Percentiles rank a stretch among this genome's conserved stretches.
Evolutionary conservation across 768 basidiomycete species (phyloP).

Genomic region (Psilocybe azurescens): DNA sequence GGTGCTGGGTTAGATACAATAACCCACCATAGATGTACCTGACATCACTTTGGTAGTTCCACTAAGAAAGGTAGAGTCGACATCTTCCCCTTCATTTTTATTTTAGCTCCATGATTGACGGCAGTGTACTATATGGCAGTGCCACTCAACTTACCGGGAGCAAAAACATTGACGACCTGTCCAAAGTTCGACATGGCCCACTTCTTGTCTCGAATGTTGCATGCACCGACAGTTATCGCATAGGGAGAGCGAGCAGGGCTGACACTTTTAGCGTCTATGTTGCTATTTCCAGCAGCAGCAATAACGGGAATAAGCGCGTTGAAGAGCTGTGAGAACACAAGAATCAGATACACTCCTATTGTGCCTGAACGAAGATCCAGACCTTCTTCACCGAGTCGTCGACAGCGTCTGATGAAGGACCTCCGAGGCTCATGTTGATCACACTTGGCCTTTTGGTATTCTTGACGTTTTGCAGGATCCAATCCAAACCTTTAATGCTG

Average conservation of each 20-base stretch:
- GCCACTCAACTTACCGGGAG: not conserved
- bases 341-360: not conserved
- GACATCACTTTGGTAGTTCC: not conserved
- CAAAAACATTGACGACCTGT: not conserved
- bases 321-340: not conserved
- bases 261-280: not conserved
- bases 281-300: not conserved
- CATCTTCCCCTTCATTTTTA: not conserved
- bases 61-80: not conserved
- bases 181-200: conserved; percentile 1
- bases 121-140: too few relatives aligned
- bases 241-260: conserved; percentile 4
- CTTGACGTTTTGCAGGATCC: not conserved
- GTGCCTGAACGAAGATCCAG: not conserved
- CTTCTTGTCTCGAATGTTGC: not conserved
- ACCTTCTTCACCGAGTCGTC: not conserved
- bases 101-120: not conserved
- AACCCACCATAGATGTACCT: not conserved
- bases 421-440: not conserved
- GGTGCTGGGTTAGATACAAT: not conserved
- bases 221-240: conserved; percentile 1
- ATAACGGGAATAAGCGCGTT: not conserved
- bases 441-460: not conserved
- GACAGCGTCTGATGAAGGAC: not conserved
- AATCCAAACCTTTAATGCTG: not conserved